Base-by-base conservation (phyloP, 1,139 yeast species). In the Taphrina communis region DNA sequence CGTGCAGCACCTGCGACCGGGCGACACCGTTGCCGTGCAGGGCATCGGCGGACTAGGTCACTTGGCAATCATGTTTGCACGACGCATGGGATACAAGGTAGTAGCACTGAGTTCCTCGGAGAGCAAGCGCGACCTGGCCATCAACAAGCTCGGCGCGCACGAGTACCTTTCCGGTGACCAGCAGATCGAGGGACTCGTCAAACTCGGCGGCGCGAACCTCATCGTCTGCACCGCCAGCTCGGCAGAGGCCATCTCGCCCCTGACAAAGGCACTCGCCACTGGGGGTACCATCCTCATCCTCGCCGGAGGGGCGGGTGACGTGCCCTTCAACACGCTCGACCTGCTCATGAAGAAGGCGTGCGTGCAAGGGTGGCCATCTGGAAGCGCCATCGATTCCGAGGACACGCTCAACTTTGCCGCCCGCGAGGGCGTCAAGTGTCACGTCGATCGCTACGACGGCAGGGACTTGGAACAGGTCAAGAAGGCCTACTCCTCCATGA, bases 31-130 rank as follows among this genome's bases (percentile, higher is more conserved):
- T 17, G 82, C 80, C 58, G 75, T 80, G 70, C 74, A 79, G 66
- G 82, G 82, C 48, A 77, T 80, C 71, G 82, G 82, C 57, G 82
- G 82, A 9, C 76, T 80, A 72, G 82, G 82, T 14, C 82, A 79
- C 72, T 75, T 80, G 73, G 82, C 80, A n/a, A 73, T 80, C 66
- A 78, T 77, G 74, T 78, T 78, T 63, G 82, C 82, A 65, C 75
- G 76, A 59, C 81, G 81, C 48, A 72, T 80, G 72, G 81, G 82
- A 19, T 79, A 79, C 52, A 78, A 79, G 68, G 82, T 80, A 25
- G 75, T 74, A 61, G 81, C 80, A 1, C 77, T 80, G 71, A 78
- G 81, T 39, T 75, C 82, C 73, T 69, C 76, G 39, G 74, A 74
- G 14, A 70, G 75, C 61, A 80, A 80, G 74, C 75, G 75, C 71